Conservation (phyloP, 257 asterid species). For the Echium plantagineum region DNA sequence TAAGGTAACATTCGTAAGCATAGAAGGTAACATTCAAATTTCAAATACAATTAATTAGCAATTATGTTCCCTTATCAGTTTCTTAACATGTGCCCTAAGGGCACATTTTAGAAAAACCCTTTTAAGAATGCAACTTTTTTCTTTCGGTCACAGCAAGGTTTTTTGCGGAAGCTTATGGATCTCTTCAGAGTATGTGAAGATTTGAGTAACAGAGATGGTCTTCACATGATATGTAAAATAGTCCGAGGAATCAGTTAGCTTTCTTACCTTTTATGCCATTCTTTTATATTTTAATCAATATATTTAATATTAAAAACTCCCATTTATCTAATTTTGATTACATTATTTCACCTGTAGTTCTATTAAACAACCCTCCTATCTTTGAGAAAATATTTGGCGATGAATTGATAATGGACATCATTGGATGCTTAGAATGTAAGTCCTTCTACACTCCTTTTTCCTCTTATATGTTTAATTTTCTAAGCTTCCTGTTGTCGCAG, state of each 20-base stretch:
- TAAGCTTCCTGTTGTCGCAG: not conserved
- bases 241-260: constrained; percentile 80
- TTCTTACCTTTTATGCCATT: constrained; percentile 7
- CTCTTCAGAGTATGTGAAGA: constrained; percentile 72
- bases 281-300: not conserved
- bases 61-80: no score
- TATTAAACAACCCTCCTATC: constrained; percentile 69
- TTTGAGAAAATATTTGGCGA: constrained; percentile 89
- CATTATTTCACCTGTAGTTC: constrained; percentile 43
- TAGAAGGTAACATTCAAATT: no score
- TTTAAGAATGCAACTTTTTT: not conserved
- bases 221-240: constrained; percentile 70
- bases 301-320: constrained; percentile 3
- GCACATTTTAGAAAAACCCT: no score
- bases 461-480: not conserved
- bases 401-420: constrained; percentile 80
- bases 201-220: constrained; percentile 71
- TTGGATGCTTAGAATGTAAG: constrained; percentile 96
- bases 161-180: constrained; percentile 71
- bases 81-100: no score
- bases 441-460: not conserved
- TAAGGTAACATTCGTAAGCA: no score
- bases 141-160: constrained; percentile 53
- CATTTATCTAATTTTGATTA: constrained; percentile 1
- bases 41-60: no score